Percentiles rank a stretch among this genome's conserved stretches.
These are phyloP conservation scores for Kodamaea restingae DNA, from an alignment of 805 yeast species.

Conservation along the genomic window DNA sequence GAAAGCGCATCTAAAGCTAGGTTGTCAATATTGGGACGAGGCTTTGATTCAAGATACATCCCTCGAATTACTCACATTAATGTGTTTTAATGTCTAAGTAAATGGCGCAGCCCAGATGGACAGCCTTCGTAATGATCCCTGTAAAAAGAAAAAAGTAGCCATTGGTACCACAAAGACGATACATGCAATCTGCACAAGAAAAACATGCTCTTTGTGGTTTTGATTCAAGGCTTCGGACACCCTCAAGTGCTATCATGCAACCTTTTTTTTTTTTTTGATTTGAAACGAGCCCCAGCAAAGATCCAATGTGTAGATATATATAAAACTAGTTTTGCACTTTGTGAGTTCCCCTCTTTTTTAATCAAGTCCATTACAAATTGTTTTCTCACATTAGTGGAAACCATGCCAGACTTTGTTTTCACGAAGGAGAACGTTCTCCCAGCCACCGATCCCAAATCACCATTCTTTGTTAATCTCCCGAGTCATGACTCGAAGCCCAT, in stretches of 20 bases:
- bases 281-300: not conserved
- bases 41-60: too few species aligned
- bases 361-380: too few species aligned
- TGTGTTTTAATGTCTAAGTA: too few species aligned
- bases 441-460: conserved; percentile 30
- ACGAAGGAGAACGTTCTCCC: conserved; percentile 23
- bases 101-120: too few species aligned
- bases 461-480: conserved; percentile 39
- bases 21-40: too few species aligned
- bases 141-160: too few species aligned
- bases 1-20: too few species aligned
- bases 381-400: not conserved
- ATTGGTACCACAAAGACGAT: not conserved
- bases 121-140: too few species aligned
- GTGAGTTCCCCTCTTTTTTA: not conserved
- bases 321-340: not conserved
- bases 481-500: conserved; percentile 36
- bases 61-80: too few species aligned
- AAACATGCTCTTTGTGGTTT: not conserved
- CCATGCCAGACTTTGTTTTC: conserved; percentile 9
- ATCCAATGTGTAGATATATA: not conserved
- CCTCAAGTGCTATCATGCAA: not conserved
- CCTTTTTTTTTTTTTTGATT: not conserved
- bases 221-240: not conserved
- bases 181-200: not conserved